A percentile compares a stretch with the other conserved stretches of the same genome.
phyloP scores from a whole-genome alignment of 148 eudicot genomes.

The Gaultheria prostrata region DNA sequence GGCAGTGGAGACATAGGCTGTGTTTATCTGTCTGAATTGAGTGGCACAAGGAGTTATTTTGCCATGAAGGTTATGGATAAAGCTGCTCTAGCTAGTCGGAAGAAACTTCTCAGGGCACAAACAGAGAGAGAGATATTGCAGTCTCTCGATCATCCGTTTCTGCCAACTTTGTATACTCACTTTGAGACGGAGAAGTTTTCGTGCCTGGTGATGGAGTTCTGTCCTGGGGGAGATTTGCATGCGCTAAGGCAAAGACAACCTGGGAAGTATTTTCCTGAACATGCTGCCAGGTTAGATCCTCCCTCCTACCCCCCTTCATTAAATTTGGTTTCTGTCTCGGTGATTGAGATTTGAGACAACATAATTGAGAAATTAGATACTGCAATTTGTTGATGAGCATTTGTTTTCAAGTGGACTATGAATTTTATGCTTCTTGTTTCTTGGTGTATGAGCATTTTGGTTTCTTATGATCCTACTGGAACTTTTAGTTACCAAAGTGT shows the following conservation, averaged over 20 bases:
- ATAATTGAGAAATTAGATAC: neutral
- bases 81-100: constrained; percentile 63
- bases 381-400: neutral
- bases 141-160: constrained; percentile 88
- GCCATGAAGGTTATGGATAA: constrained; percentile 96
- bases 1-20: constrained; percentile 93
- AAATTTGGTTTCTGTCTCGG: neutral
- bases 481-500: neutral
- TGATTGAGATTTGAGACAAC: neutral
- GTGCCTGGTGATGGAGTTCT: constrained; percentile 88
- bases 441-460: neutral
- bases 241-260: constrained; percentile 78
- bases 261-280: constrained; percentile 79
- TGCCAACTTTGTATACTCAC: constrained; percentile 84
- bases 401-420: neutral
- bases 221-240: constrained; percentile 97
- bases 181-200: constrained; percentile 81
- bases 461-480: neutral
- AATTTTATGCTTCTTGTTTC: neutral
- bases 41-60: constrained; percentile 69
- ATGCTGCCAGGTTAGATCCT: constrained; percentile 73
- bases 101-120: constrained; percentile 80
- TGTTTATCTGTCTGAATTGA: constrained; percentile 73
- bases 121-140: constrained; percentile 90
- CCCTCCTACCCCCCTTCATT: neutral